phyloP scores from a whole-genome alignment of 139 green algal genomes.

The Penium margaritaceum region DNA sequence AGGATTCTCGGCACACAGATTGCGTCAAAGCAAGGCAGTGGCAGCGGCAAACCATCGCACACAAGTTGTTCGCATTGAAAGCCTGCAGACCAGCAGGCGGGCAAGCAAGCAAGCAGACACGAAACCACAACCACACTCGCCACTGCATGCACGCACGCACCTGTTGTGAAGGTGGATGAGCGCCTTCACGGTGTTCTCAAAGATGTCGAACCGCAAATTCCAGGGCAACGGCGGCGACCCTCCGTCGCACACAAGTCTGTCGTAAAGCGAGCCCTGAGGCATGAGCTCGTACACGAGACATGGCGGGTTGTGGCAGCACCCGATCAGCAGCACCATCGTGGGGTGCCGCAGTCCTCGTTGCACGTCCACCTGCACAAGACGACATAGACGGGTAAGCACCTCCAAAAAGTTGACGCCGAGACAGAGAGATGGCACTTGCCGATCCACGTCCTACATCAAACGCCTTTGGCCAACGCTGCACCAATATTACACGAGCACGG shows the following conservation, averaged over 20 bases:
- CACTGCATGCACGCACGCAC: neutral
- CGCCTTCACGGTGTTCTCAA: slow-evolving; percentile 12
- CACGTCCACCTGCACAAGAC: neutral
- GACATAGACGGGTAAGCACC: neutral
- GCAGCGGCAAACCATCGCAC: neutral
- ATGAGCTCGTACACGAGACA: slow-evolving; percentile 60
- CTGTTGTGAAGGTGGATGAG: slow-evolving; percentile 18
- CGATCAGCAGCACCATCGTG: slow-evolving; percentile 58
- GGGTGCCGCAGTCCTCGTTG: slow-evolving; percentile 49
- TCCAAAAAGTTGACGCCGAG: no score
- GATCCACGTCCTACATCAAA: no score
- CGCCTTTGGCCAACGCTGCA: no score
- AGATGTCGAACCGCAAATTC: slow-evolving; percentile 24
- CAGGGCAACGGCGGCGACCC: slow-evolving; percentile 31
- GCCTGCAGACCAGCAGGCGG: no score
- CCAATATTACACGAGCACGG: no score
- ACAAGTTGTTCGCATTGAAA: neutral
- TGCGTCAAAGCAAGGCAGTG: neutral
- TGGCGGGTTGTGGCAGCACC: slow-evolving; percentile 51
- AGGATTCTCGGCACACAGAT: neutral
- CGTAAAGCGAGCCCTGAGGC: slow-evolving; percentile 47
- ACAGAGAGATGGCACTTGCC: no score
- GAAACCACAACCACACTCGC: neutral
- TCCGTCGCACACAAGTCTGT: slow-evolving; percentile 26
- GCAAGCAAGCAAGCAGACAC: neutral